Conservation (phyloP, 2,329 filamentous ascomycete species). For the Fusarium neocosmosporiellum region DNA sequence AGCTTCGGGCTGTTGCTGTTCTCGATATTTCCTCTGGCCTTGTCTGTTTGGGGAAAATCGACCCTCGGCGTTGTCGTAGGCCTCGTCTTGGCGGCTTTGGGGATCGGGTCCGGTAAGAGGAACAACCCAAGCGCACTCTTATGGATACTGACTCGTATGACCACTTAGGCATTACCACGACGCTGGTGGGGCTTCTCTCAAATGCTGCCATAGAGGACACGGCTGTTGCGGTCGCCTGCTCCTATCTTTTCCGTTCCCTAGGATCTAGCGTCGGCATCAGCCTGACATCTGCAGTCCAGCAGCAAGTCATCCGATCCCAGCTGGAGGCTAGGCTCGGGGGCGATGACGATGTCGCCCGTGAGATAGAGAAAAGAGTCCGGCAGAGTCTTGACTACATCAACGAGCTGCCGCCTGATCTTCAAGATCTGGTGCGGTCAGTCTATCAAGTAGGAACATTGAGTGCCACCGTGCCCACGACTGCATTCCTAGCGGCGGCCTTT, state of each 20-base stretch:
- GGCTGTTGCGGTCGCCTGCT: conserved; percentile 81
- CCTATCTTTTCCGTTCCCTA: conserved; percentile 82
- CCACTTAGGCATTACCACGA: conserved; percentile 72
- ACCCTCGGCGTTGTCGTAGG: conserved; percentile 66
- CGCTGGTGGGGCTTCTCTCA: conserved; percentile 77
- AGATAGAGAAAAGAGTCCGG: conserved; percentile 76
- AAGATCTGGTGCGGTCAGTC: conserved; percentile 70
- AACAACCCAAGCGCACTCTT: background rate
- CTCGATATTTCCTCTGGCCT: conserved; percentile 64
- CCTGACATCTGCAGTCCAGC: conserved; percentile 76
- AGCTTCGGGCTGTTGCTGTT: conserved; percentile 65
- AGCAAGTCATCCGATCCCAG: conserved; percentile 71
- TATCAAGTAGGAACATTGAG: conserved; percentile 65
- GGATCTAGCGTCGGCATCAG: conserved; percentile 79
- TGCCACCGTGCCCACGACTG: conserved; percentile 53
- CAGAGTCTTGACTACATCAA: conserved; percentile 77
- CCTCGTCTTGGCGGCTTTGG: conserved; percentile 60
- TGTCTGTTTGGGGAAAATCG: conserved; percentile 61
- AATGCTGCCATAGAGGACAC: conserved; percentile 75
- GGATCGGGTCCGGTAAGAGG: conserved; percentile 50
- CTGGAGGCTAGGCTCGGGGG: conserved; percentile 63
- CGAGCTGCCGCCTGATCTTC: conserved; percentile 69
- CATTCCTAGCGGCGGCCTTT: conserved; percentile 53
- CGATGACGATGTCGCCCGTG: conserved; percentile 67
- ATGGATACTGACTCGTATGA: background rate